Base-by-base conservation (phyloP, 2,329 filamentous ascomycete species). In the Paraphoma sp. region DNA sequence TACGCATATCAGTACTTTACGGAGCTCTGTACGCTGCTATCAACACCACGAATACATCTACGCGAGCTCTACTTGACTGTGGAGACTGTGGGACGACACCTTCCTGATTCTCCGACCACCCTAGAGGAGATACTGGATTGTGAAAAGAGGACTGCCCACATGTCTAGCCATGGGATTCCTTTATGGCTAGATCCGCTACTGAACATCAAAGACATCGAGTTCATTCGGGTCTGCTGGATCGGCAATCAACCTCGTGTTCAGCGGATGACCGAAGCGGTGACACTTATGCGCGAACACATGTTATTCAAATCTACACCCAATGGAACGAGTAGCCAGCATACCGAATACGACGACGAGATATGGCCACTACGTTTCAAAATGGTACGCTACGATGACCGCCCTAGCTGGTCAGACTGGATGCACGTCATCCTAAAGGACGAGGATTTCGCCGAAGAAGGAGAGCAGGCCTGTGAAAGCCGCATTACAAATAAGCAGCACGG, bases 1-100 rank as follows among this genome's bases (percentile, higher is more conserved):
- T 61, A 62, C 51, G 59, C 57, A 28, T 69, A 66, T 30, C 54
- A 64, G 28, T 62, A 63, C 48, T 70, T 67, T 41, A 59, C 56
- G 7, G 57, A 68, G 30, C 62, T 71, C 2, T 70, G 67, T 49
- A 57, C 45, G 3, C 18, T 69, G 12, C 45, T 71, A 2, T 66
- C 66, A 1, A 64, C 60, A n/a, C 18, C 65, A 14, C 43, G 53
- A 9, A 56, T 68, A 43, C 48, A 55, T 11, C 50, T 71, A 18
- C 60, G 60, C 14, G 57, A 45, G 12, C 52, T 71, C 5, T 45
- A 51, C 17, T 17, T 71, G 12, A 60, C 43, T 4, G 54, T 71
- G n/a, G 59, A 68, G 23, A 62, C 60, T 9, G 17, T 54, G 10
- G 51, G 53, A 56, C n/a, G 10, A 38, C 2, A 3, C n/a, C 10